Evolutionary conservation across 2,329 filamentous ascomycete species (phyloP), one percentile per base, ranked within the genome.

Genomic region (Exophiala phaeomuriformis): DNA sequence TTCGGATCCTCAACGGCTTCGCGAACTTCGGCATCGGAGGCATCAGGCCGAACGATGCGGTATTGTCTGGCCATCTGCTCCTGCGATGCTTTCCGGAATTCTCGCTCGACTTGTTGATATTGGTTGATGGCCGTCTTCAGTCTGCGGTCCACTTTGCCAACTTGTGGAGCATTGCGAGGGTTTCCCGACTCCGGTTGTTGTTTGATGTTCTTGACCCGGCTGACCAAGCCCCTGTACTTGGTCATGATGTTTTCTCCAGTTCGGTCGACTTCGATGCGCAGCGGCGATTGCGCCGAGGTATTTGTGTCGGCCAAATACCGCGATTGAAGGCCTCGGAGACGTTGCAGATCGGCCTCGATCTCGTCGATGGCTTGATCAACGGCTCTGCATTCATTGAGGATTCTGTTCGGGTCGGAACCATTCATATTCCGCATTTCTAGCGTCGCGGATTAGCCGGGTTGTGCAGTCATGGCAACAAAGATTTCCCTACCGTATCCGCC

Each of bases 21-120:
- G 54, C 80, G 78, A 30, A 96, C 82, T 69, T 97, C 90, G 41
- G 78, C 75, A 50, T 93, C 87, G 30, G 81, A 80, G 2, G 88
- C 88, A 53, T 95, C 84, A 27, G 90, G 88, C 60, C 83, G 81
- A 51, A 93, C 90, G 67, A 97, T 96, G 55, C 86, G 81, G 72
- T 94, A 95, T 69, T 96, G 90, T 51, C 93, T 82, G 61, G 84
- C 86, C 73, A 94, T 87, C 71, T 94, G 88, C 47, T 89, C 86
- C 68, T 88, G 80, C 32, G 88, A 82, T 62, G 85, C 84, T 71
- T 86, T 86, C 67, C 86, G 82, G 77, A 90, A 95, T 27, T 84
- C 79, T 1, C 81, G 81, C 71, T 97, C 90, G 51, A 88, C 77
- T 61, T 82, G 78, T 71, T 93, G 88, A 75, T 90, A 96, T 57